phyloP scores from a whole-genome alignment of 2,329 filamentous ascomycete genomes.

The Alternaria postmessia region DNA sequence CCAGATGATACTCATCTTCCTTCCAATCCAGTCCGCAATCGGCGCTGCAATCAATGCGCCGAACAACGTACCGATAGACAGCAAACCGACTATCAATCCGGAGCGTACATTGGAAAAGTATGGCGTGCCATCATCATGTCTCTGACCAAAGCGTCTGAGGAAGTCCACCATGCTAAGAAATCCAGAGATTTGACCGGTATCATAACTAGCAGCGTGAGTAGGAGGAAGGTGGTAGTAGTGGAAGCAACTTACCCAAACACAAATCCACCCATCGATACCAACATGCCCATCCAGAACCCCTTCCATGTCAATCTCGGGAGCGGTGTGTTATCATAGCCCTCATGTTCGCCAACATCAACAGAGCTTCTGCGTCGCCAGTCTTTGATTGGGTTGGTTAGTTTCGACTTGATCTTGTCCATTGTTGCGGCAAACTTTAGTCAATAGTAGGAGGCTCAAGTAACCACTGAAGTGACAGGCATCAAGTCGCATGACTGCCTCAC shows the following conservation, averaged over 20 bases:
- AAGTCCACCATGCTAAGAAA: conserved; percentile 45
- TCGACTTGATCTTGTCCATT: conserved; percentile 19
- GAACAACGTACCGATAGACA: conserved; percentile 78
- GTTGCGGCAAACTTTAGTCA: not conserved
- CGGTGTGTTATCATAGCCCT: conserved; percentile 25
- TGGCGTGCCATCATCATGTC: conserved; percentile 20
- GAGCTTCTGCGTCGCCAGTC: conserved; percentile 25
- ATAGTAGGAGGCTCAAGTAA: not conserved
- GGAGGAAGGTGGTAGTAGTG: not conserved
- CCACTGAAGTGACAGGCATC: not conserved
- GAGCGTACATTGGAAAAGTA: conserved; percentile 42
- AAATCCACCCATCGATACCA: conserved; percentile 41
- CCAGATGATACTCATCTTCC: conserved; percentile 66
- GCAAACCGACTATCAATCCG: conserved; percentile 45
- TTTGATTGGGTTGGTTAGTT: conserved; percentile 25
- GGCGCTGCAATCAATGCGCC: conserved; percentile 67
- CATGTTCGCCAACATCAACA: conserved; percentile 30
- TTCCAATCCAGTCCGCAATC: conserved; percentile 68
- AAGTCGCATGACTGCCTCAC: not conserved
- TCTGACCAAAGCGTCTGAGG: conserved; percentile 31
- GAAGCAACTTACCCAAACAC: conserved; percentile 5
- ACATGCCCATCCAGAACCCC: conserved; percentile 35
- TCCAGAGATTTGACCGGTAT: conserved; percentile 42
- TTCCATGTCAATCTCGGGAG: conserved; percentile 17
- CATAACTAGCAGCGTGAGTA: conserved; percentile 20